Percentiles rank a stretch among this genome's conserved stretches.
phyloP scores from a whole-genome alignment of 768 basidiomycete species.

The Amanita polypyramis region DNA sequence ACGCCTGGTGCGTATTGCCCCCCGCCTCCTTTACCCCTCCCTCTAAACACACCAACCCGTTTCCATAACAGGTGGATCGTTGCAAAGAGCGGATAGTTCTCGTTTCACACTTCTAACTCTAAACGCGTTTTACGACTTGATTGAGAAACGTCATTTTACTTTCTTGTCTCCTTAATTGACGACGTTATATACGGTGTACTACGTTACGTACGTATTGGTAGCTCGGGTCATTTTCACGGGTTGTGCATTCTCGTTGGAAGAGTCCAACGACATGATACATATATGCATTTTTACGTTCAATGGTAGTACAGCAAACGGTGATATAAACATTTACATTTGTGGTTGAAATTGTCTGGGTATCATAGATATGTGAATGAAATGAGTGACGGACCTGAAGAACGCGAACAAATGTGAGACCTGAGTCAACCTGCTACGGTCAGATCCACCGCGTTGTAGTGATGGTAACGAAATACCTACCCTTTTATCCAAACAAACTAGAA shows the following conservation, averaged over 20 bases:
- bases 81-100: background rate
- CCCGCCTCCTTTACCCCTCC: background rate
- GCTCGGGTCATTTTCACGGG: too few relatives aligned
- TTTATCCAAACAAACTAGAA: slow-evolving; percentile 1
- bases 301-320: too few relatives aligned
- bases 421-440: background rate
- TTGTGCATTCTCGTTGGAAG: too few relatives aligned
- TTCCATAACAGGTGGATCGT: slow-evolving; percentile 1
- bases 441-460: too few relatives aligned
- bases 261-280: too few relatives aligned
- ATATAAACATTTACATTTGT: too few relatives aligned
- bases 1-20: slow-evolving; percentile 25
- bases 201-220: too few relatives aligned
- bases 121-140: background rate
- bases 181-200: too few relatives aligned
- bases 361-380: slow-evolving; percentile 1
- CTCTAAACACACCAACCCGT: background rate
- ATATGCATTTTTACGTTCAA: too few relatives aligned
- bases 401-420: background rate
- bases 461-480: background rate
- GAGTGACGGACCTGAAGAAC: background rate
- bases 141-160: background rate
- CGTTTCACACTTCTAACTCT: background rate
- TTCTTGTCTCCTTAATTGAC: too few relatives aligned
- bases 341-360: background rate